Conservation (phyloP, 75 land plant species). For the Pinus taeda region DNA sequence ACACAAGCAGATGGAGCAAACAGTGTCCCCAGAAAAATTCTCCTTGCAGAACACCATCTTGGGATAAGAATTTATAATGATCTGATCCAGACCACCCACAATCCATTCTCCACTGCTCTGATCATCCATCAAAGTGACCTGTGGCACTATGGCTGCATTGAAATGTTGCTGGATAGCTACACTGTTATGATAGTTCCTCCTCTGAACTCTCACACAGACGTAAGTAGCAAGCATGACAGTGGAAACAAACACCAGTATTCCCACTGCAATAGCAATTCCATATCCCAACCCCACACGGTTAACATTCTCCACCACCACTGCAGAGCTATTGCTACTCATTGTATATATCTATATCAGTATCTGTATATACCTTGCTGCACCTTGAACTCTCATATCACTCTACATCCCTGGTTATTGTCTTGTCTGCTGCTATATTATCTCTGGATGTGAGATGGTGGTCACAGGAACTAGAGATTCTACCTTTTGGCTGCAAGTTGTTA, state of each 20-base stretch:
- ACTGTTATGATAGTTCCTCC: slow-evolving; percentile 5
- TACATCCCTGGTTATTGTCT: too few species aligned
- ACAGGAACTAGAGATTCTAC: too few species aligned
- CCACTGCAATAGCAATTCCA: slow-evolving; percentile 52
- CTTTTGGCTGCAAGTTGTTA: background rate
- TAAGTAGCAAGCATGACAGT: slow-evolving; percentile 50
- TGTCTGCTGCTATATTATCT: too few species aligned
- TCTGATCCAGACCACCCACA: slow-evolving; percentile 61
- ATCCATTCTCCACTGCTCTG: slow-evolving; percentile 11
- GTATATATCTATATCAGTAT: background rate
- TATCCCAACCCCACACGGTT: slow-evolving; percentile 48
- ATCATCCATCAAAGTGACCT: background rate
- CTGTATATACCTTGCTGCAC: background rate
- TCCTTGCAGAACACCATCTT: slow-evolving; percentile 52
- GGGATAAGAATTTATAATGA: slow-evolving; percentile 79
- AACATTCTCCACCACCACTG: slow-evolving; percentile 19
- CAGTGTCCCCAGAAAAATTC: slow-evolving; percentile 13
- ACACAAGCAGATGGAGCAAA: slow-evolving; percentile 83
- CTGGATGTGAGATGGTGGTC: too few species aligned
- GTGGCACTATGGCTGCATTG: background rate
- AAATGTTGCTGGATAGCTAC: background rate
- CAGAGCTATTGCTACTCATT: slow-evolving; percentile 7
- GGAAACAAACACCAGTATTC: slow-evolving; percentile 41
- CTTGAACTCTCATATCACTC: background rate
- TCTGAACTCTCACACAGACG: slow-evolving; percentile 40